phyloP scores from a whole-genome alignment of 352 stramenopile species.

The Pythium phragmitis region DNA sequence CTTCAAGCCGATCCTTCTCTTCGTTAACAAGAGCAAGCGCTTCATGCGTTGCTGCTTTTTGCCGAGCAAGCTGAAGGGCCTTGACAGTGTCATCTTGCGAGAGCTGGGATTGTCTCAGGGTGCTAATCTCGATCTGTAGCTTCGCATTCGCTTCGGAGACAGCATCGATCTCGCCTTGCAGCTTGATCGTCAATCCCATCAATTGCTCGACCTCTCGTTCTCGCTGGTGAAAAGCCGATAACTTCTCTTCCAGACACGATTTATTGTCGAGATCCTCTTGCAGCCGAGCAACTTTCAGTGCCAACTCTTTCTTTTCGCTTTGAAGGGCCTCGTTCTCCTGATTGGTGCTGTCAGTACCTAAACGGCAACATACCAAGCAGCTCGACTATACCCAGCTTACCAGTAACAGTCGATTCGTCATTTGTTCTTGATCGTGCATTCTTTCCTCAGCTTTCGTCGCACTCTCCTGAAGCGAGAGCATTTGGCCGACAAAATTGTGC shows the following conservation, averaged over 20 bases:
- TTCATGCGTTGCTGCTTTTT: conserved; percentile 61
- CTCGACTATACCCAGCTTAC: conserved; percentile 5
- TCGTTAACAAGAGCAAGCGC: conserved; percentile 54
- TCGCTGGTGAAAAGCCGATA: conserved; percentile 26
- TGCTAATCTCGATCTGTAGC: conserved; percentile 33
- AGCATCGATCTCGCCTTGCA: conserved; percentile 36
- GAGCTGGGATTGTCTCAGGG: conserved; percentile 34
- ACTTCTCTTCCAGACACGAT: conserved; percentile 9
- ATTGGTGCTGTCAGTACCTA: neutral
- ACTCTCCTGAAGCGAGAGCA: conserved; percentile 15
- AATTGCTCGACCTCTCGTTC: conserved; percentile 48
- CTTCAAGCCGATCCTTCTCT: conserved; percentile 53
- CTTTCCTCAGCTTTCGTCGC: conserved; percentile 21
- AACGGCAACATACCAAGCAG: neutral
- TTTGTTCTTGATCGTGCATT: conserved; percentile 46
- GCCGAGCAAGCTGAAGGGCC: conserved; percentile 58
- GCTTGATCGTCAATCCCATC: conserved; percentile 41
- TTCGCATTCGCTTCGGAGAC: conserved; percentile 28
- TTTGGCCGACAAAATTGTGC: conserved; percentile 14
- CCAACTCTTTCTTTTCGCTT: conserved; percentile 17
- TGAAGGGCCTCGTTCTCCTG: conserved; percentile 28
- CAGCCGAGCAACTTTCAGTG: neutral
- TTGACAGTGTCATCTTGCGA: conserved; percentile 79
- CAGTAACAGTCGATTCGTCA: conserved; percentile 39
- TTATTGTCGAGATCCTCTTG: conserved; percentile 18